Base-by-base conservation (phyloP, 176 grass and related monocot species). In the Eragrostis curvula region DNA sequence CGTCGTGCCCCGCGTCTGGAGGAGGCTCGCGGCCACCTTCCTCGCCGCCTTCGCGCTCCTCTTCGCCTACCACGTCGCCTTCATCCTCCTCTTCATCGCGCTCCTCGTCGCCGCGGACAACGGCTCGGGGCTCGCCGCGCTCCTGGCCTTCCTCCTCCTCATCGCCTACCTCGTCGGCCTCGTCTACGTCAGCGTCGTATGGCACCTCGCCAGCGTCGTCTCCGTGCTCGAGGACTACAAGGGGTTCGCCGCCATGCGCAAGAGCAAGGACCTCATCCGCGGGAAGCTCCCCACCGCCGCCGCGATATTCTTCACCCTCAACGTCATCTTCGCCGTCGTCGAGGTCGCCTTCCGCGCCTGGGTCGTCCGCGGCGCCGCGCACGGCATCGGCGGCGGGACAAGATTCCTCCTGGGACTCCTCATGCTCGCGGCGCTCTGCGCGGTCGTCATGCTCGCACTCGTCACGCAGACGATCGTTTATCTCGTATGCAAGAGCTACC, bases 1-100 rank as follows among this genome's bases (percentile, higher is more conserved):
- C 73, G 96, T 98, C 32, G 96, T 98, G 23, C 96, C 96, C 0
- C 89, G 89, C 81, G 96, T 98, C 51, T 98, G 96, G 96, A 78
- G 93, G 9, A 73, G 93, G 24, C 90, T 98, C 57, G 91, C 92
- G 12, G 88, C 69, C 24, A 98, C 95, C 51, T 98, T 95, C 81
- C 82, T 98, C 66, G 75, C 90, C 53, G 96, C 96, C 44, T 98
- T 95, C 87, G 67, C 81, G n/a, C 57, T 98, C 21, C 90, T 98
- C 81, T 69, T 95, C 79, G 92, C 78, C 44, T 91, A 91, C 87
- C 67, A 98, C 86, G 25, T 78, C 59, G 23, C 74, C 68, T 78
- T 79, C 79, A 0, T 87, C 79, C 5, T 75, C 9, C 1, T 85
- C 84, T 23, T 91, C 87, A 1, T 93, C 57, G 18, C 42, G 3